Percentiles rank a stretch among this genome's conserved stretches.
Conservation (phyloP, 140 eudicot species). For the Oenanthe javanica region DNA sequence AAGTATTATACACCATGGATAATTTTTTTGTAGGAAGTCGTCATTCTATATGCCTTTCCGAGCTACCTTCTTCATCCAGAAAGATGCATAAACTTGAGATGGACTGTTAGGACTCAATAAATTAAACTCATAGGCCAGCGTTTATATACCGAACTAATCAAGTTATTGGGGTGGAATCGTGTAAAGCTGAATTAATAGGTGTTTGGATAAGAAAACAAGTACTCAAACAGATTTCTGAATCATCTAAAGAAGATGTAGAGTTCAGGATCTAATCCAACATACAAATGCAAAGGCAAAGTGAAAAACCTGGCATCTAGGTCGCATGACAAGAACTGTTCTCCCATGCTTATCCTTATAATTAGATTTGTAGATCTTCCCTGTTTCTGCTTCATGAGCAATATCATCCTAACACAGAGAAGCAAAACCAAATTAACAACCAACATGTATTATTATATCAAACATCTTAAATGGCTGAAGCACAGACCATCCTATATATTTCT, state of each 20-base stretch:
- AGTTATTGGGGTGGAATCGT: no score
- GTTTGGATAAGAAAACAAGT: background rate
- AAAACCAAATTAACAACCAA: background rate
- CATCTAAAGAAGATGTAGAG: background rate
- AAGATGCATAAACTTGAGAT: background rate
- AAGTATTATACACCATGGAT: no score
- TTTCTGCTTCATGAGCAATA: constrained; percentile 75
- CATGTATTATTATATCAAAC: background rate
- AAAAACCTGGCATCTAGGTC: constrained; percentile 85
- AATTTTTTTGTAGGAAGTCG: no score
- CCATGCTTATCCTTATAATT: constrained; percentile 73
- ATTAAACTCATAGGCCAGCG: background rate
- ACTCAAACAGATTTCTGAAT: background rate
- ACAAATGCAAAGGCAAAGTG: background rate
- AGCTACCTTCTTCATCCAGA: background rate
- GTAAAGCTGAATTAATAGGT: no score
- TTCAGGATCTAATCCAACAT: background rate
- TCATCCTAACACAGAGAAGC: constrained; percentile 45
- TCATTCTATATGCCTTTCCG: background rate
- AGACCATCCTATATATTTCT: background rate
- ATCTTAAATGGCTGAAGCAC: background rate
- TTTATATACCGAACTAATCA: background rate
- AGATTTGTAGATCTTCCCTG: constrained; percentile 77
- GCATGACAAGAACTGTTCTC: constrained; percentile 85
- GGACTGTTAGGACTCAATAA: no score